phyloP scores from a whole-genome alignment of 2,329 filamentous ascomycete species.

The Hymenoscyphus repandus region DNA sequence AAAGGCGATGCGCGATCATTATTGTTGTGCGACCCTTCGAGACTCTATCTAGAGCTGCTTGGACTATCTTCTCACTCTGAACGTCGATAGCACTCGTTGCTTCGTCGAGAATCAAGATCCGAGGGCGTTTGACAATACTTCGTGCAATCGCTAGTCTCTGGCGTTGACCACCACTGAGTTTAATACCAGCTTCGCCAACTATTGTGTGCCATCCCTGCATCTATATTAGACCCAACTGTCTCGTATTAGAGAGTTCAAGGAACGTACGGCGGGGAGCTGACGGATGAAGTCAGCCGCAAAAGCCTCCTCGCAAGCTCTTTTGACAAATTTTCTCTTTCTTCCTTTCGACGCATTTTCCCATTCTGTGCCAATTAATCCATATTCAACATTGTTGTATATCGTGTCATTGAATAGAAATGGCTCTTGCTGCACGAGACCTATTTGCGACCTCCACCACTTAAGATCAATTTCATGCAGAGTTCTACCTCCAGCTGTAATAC shows the following conservation, averaged over 20 bases:
- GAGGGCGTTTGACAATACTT: conserved; percentile 64
- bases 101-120: conserved; percentile 67
- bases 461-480: conserved; percentile 37
- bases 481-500: conserved; percentile 15
- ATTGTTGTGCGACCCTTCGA: conserved; percentile 55
- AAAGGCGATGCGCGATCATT: conserved; percentile 60
- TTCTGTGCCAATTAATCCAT: conserved; percentile 18
- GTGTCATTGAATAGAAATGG: conserved; percentile 61
- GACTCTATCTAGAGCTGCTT: conserved; percentile 47
- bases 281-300: conserved; percentile 53
- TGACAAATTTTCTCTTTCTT: conserved; percentile 17
- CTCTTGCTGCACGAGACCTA: conserved; percentile 62
- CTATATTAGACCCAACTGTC: no score
- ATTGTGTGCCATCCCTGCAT: conserved; percentile 41
- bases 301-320: conserved; percentile 46
- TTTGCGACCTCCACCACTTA: conserved; percentile 53
- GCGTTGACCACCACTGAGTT: conserved; percentile 61
- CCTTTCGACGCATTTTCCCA: conserved; percentile 13
- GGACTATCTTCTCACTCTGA: conserved; percentile 46
- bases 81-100: conserved; percentile 45
- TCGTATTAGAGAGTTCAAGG: conserved; percentile 34
- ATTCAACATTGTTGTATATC: conserved; percentile 54
- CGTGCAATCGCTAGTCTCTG: conserved; percentile 39
- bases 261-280: conserved; percentile 53
- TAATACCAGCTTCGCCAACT: conserved; percentile 71